Evolutionary conservation across 176 grass and related monocot species (phyloP), one percentile per base, ranked within the genome.

Genomic region (Bonia amplexicaulis): DNA sequence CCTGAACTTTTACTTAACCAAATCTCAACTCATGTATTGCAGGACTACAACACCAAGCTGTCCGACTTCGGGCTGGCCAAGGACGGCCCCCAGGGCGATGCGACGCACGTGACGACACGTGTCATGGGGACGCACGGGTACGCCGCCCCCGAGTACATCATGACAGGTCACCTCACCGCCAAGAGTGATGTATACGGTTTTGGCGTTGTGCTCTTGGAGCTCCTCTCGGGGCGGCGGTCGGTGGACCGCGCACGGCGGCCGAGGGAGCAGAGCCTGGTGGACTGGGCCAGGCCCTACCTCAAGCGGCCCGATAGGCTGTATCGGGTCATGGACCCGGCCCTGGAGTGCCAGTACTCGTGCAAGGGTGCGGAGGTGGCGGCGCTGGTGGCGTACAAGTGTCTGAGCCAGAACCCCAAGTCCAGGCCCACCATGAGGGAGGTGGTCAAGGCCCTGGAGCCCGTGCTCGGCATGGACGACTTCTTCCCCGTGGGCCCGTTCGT

Each of bases 31-130:
- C 6, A 4, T 51, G 9, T 27, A 52, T 88, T 55, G 78, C 90
- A 97, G 95, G 91, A 97, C 82, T 92, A 87, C 82, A 84, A 72
- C 53, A 92, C 90, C 25, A 97, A 97, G 89, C 64, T 97, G 33
- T 97, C 95, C 1, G 95, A 97, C 88, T 97, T 97, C 1, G 95
- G 95, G 12, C 90, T 97, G 0, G 95, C 95, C 60, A 97, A 95
- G 84, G 95, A 97, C 5, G 95, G 92, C 1, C 95, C 95, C 0
- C 73, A 97, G 51, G 95, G 90, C 0, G 95, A 97, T 29, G 85
- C 88, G n/a, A 97, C 92, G 9, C 93, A 95, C 0, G 91, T 97
- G 82, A 93, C 92, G 17, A 97, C 95, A 2, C 95, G 95, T 47
- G 90, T 97, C 51, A 97, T 97, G 95, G 95, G 95, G 5, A 97